Conservation (phyloP, 208 protist species). For the Leptomonas seymouri region DNA sequence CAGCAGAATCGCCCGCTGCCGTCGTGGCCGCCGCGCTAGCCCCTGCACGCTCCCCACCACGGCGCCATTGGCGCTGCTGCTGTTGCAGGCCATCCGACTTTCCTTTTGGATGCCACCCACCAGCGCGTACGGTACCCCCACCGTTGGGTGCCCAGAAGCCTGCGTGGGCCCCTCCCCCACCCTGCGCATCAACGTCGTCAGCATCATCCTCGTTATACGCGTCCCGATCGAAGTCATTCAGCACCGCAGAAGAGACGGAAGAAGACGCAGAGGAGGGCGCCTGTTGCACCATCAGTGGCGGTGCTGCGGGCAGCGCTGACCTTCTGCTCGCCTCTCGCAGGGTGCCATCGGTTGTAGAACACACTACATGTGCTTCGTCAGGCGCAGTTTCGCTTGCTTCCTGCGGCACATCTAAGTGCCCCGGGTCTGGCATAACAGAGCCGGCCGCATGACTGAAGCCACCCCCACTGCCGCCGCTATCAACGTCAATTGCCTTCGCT, state of each 20-base stretch:
- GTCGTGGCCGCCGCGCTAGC: too few relatives aligned
- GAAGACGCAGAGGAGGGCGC: not conserved
- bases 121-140: not conserved
- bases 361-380: not conserved
- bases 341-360: too few relatives aligned
- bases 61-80: not conserved
- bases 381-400: not conserved
- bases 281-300: not conserved
- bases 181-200: not conserved
- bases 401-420: not conserved
- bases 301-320: not conserved
- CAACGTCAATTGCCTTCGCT: not conserved
- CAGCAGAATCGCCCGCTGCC: not conserved
- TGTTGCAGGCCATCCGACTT: not conserved
- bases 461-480: too few relatives aligned
- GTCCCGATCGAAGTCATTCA: constrained; percentile 9
- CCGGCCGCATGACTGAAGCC: too few relatives aligned
- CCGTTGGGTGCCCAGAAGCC: not conserved
- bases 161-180: not conserved
- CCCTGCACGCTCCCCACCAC: not conserved
- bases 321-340: too few relatives aligned
- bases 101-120: not conserved
- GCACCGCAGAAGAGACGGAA: not conserved
- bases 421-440: not conserved
- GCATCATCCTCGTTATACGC: not conserved